Evolutionary conservation across 2,329 filamentous ascomycete species (phyloP), one percentile per base, ranked within the genome.

Genomic region (Arthrinium puccinioides): DNA sequence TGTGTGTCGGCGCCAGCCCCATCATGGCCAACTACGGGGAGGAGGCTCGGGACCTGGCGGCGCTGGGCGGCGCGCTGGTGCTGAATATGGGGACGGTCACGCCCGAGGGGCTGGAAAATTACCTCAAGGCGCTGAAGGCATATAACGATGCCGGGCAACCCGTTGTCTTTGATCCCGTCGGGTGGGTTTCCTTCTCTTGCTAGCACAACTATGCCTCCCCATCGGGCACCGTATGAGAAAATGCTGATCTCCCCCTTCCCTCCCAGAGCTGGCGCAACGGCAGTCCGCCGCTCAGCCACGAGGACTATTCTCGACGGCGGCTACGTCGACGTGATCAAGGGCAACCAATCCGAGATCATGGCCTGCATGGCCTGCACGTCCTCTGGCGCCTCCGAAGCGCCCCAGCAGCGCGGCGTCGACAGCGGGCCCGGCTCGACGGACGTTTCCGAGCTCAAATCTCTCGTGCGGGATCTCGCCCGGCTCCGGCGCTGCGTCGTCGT

Each of bases 11-110:
- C 24, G 84, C 85, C 10, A 92, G 84, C 15, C 90, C 90, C 26
- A 96, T 96, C 60, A 97, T 97, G 90, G 82, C 88, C 7, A 89
- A 86, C 58, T 85, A 89, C 51, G 85, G 81, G 19, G 76, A 80
- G 35, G 90, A 97, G 67, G 88, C 88, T 0, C 57, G 64, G 7
- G 89, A 96, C 53, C 72, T 97, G n/a, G 80, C 84, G 10, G 72
- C 70, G 21, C 72, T 94, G 0, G 81, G 82, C 25, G 87, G 86
- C 9, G 78, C 82, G 1, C 73, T 97, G 2, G 84, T 97, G 31
- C 74, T 97, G 54, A 97, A 97, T 62, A 96, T 96, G 87, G 90
- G 90, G 20, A 95, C 87, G 1, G 79, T 90, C 6, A 92, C 85
- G 1, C 78, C 82, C 0, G 84, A 87, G 5, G 82, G 80, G 24